These are phyloP conservation scores for Cutaneotrichosporon sp. DNA, from an alignment of 1,284 basidiomycete species.

Conservation along the genomic window DNA sequence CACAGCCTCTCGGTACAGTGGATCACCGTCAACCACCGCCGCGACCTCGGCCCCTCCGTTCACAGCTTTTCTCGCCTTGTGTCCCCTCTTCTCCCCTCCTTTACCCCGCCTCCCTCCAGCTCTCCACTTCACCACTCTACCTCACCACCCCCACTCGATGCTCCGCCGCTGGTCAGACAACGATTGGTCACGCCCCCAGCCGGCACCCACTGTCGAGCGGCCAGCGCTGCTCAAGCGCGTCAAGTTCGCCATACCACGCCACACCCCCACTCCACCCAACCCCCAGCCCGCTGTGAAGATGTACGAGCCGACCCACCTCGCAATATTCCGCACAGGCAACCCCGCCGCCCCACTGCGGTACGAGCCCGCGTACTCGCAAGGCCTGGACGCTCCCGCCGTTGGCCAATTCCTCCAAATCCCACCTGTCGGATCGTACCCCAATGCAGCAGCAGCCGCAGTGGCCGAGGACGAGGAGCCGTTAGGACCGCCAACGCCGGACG, in stretches of 20 bases:
- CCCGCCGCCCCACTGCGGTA: not conserved
- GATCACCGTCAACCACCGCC: not conserved
- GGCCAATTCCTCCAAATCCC: not conserved
- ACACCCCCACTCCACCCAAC: not conserved
- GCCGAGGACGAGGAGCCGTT: not conserved
- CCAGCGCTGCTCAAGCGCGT: not conserved
- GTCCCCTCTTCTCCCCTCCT: too few species aligned
- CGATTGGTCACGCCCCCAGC: not conserved
- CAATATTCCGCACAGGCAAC: not conserved
- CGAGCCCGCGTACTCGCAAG: not conserved
- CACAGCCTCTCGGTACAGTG: not conserved
- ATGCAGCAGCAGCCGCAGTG: not conserved
- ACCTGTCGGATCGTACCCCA: too few species aligned
- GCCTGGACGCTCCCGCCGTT: not conserved
- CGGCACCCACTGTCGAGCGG: not conserved
- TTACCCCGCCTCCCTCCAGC: not conserved
- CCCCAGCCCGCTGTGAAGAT: too few species aligned
- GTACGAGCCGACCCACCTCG: not conserved
- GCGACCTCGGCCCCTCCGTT: not conserved
- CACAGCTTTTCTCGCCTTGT: not conserved
- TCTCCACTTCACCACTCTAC: not conserved
- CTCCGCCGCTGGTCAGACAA: not conserved
- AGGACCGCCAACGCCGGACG: not conserved
- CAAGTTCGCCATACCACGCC: not conserved
- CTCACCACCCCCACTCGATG: not conserved